A percentile compares a stretch with the other conserved stretches of the same genome.
These are phyloP conservation scores for Xylariales sp. DNA, from an alignment of 2,329 filamentous ascomycete genomes.

Conservation along the genomic window DNA sequence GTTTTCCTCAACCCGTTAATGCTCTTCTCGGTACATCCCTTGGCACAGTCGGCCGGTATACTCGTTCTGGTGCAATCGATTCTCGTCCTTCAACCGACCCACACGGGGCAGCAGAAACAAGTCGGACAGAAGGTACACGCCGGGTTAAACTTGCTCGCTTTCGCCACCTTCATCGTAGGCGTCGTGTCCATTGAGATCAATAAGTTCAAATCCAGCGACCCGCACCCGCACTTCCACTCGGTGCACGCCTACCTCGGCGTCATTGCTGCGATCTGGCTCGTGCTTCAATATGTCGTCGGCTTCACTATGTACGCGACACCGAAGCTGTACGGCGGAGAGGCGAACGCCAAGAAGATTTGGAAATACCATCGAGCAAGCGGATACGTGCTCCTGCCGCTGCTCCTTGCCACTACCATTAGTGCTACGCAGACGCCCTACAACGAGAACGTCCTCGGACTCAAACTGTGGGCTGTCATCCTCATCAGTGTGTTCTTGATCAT, in stretches of 20 bases:
- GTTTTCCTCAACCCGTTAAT: constrained; percentile 67
- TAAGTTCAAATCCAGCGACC: constrained; percentile 63
- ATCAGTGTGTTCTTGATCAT: constrained; percentile 60
- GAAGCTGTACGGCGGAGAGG: constrained; percentile 63
- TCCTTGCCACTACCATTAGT: constrained; percentile 69
- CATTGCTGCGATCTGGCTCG: constrained; percentile 63
- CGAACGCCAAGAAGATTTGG: constrained; percentile 77
- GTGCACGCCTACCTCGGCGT: constrained; percentile 81
- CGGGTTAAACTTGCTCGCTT: constrained; percentile 60
- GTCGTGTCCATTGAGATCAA: constrained; percentile 75
- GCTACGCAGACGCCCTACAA: constrained; percentile 77
- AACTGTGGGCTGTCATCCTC: constrained; percentile 71
- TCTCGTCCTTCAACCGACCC: constrained; percentile 82
- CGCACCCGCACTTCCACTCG: constrained; percentile 72
- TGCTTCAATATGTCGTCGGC: constrained; percentile 72
- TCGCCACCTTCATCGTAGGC: constrained; percentile 59
- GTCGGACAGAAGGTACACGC: constrained; percentile 60
- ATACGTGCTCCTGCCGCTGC: constrained; percentile 66
- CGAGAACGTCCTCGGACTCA: constrained; percentile 61
- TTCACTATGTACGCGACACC: constrained; percentile 79
- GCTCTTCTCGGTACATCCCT: constrained; percentile 84
- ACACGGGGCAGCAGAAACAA: constrained; percentile 68
- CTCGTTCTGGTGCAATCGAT: constrained; percentile 74
- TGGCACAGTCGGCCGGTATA: constrained; percentile 63
- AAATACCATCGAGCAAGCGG: constrained; percentile 82